Percentiles rank a stretch among this genome's conserved stretches.
Evolutionary conservation across 768 basidiomycete genomes (phyloP).

Genomic region (Boletus insuetus): DNA sequence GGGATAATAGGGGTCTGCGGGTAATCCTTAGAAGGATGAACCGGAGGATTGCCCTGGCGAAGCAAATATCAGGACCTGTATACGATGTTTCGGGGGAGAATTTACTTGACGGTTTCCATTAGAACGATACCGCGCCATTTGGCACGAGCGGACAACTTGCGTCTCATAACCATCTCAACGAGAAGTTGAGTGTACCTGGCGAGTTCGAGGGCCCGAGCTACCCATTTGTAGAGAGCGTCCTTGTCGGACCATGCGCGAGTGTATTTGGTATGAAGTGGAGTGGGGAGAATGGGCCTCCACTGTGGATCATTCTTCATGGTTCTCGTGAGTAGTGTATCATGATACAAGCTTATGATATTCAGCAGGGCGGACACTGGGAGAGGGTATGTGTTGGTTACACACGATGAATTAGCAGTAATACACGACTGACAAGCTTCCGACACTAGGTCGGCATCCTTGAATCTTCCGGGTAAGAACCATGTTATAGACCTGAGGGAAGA

Average conservation of each 20-base stretch:
- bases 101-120: slow-evolving; percentile 84
- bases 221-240: slow-evolving; percentile 71
- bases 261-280: slow-evolving; percentile 81
- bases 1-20: slow-evolving; percentile 68
- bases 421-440: slow-evolving; percentile 84
- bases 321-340: slow-evolving; percentile 84
- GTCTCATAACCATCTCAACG: slow-evolving; percentile 82
- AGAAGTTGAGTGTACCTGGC: slow-evolving; percentile 81
- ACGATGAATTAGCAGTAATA: slow-evolving; percentile 9
- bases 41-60: slow-evolving; percentile 67
- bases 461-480: slow-evolving; percentile 94
- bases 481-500: slow-evolving; percentile 85
- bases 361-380: slow-evolving; percentile 78
- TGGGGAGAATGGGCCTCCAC: slow-evolving; percentile 72
- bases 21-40: slow-evolving; percentile 73
- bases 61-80: slow-evolving; percentile 6
- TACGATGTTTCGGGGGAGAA: slow-evolving; percentile 5
- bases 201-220: slow-evolving; percentile 69
- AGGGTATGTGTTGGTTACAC: slow-evolving; percentile 12
- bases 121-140: slow-evolving; percentile 77
- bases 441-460: slow-evolving; percentile 95
- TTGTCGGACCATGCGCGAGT: slow-evolving; percentile 84
- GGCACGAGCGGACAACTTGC: slow-evolving; percentile 60
- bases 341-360: slow-evolving; percentile 89
- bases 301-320: slow-evolving; percentile 63